Base-by-base conservation (phyloP, 2,329 filamentous ascomycete species). In the Sporothrix sp. region DNA sequence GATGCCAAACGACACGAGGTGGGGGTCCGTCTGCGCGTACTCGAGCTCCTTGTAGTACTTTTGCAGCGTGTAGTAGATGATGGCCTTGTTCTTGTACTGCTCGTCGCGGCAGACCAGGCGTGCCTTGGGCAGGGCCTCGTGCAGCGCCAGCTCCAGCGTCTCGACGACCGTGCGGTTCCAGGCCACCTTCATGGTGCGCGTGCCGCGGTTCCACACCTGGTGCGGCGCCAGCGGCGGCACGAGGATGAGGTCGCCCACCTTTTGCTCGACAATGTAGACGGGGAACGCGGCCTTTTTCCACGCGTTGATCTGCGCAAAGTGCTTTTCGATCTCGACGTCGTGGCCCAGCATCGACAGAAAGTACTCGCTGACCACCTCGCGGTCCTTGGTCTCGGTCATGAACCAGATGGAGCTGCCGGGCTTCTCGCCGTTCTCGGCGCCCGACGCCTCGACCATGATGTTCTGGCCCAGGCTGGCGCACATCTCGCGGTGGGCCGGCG, bases 21-120 rank as follows among this genome's bases (percentile, higher is more conserved):
- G 21, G 16, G 74, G 68, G 10, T 68, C 64, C 27, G 66, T 66
- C 51, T 75, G 72, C 45, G 79, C 76, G 44, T 78, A 70, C 21
- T 74, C 69, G 39, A 87, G 75, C 45, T 79, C 71, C n/a, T 71
- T 70, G 55, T 75, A 71, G 63, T 97, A 97, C 60, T 89, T 93
- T 10, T 84, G 71, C 3, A 97, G 73, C 0, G 89, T 87, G 63
- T 84, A 95, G 65, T 90, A 95, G 39, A 96, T 75, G 52, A 97
- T 96, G 5, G 90, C 87, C 65, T 97, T 97, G 69, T 95, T 96
- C 65, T 97, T 97, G 72, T 98, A 98, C 65, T 97, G 91, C 64
- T 98, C 93, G 58, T 98, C 93, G 33, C 93, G 85, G 63, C 93
- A 97, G 3, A 97, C 91, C 58, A 96, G 79, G 11, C 89, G 80